A percentile compares a stretch with the other conserved stretches of the same genome.
These are phyloP conservation scores for Alisma plantagoaquatica DNA, from an alignment of 106 monocot species.

Conservation along the genomic window DNA sequence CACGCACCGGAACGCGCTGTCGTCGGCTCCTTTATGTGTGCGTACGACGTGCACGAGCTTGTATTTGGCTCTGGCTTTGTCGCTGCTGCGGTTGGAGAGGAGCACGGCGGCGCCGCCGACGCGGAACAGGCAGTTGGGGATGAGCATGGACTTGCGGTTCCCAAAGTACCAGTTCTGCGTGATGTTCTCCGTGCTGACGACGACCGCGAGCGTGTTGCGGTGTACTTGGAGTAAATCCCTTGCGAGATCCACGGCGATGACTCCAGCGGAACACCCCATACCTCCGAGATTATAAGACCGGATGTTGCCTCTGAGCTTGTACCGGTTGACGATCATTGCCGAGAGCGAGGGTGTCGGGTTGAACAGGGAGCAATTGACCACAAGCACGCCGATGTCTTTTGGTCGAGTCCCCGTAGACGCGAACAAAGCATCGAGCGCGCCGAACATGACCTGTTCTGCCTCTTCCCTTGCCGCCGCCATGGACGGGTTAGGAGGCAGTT, in stretches of 20 bases:
- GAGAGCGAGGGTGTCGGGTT: constrained; percentile 19
- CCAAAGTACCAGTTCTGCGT: constrained; percentile 12
- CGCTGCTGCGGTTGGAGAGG: constrained; percentile 2
- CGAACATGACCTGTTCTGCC: constrained; percentile 20
- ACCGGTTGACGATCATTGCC: constrained; percentile 19
- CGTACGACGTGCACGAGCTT: constrained; percentile 5
- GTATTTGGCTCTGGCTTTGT: constrained; percentile 5
- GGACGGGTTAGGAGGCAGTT: constrained; percentile 4
- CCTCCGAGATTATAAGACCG: constrained; percentile 12
- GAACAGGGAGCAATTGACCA: constrained; percentile 17
- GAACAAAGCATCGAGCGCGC: constrained; percentile 13
- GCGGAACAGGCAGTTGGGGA: constrained; percentile 8
- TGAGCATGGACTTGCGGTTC: constrained; percentile 6
- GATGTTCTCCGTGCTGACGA: constrained; percentile 8
- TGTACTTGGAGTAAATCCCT: constrained; percentile 5
- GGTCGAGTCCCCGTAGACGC: constrained; percentile 4
- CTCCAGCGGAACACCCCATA: constrained; percentile 8
- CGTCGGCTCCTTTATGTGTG: constrained; percentile 8
- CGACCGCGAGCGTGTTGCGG: neutral
- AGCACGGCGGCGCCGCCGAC: constrained; percentile 4
- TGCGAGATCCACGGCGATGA: constrained; percentile 8
- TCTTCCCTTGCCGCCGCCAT: constrained; percentile 12
- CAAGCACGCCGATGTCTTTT: constrained; percentile 14
- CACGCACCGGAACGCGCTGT: constrained; percentile 4
- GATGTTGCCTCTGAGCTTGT: constrained; percentile 17